Base-by-base conservation (phyloP, 2,329 filamentous ascomycete genomes). In the Tolypocladium capitatum region DNA sequence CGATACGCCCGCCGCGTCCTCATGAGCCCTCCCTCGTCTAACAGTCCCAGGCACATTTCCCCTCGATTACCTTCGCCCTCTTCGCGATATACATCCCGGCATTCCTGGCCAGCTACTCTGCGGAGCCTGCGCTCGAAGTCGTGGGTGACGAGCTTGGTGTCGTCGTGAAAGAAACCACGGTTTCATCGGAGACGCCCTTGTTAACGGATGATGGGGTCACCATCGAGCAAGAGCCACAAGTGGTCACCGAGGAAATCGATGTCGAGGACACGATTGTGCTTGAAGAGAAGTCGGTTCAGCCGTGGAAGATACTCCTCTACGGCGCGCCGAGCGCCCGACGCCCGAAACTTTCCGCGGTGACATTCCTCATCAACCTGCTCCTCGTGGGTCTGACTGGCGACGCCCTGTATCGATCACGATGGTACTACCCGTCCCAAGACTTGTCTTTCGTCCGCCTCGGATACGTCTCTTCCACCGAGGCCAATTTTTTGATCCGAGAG, bases 381-480 rank as follows among this genome's bases (percentile, higher is more conserved):
- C 69, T 92, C 36, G 73, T 88, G 6, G 69, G 77, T 9, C 78
- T 91, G 64, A 78, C 83, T 0, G 73, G 83, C 27, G 92, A 98
- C 63, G 77, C 90, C 35, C 73, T 94, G 14, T 89, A 86, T 60
- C 79, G 85, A 20, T 83, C 84, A 2, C 78, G 80, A 11, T 63
- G 83, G 50, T 75, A 84, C 32, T 75, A 94, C 62, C 80, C 83
- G 4, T 80, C 74, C 27, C 69, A 86, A 28, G 81, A 94, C 53
- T 70, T 95, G 11, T 86, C 89, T 0, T 94, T 98, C 62, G 86
- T 86, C 36, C 78, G 92, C 9, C 71, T 95, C 16, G 92, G 92
- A 27, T 91, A 91, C 62, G 83, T 97, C 28, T 94, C 89, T 5
- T 77, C 86, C 18, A 78, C 74, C 0, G 83, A 83, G 48, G 92